These are phyloP conservation scores for Trichoderma endophyticum DNA, from an alignment of 2,329 filamentous ascomycete genomes.

Conservation along the genomic window DNA sequence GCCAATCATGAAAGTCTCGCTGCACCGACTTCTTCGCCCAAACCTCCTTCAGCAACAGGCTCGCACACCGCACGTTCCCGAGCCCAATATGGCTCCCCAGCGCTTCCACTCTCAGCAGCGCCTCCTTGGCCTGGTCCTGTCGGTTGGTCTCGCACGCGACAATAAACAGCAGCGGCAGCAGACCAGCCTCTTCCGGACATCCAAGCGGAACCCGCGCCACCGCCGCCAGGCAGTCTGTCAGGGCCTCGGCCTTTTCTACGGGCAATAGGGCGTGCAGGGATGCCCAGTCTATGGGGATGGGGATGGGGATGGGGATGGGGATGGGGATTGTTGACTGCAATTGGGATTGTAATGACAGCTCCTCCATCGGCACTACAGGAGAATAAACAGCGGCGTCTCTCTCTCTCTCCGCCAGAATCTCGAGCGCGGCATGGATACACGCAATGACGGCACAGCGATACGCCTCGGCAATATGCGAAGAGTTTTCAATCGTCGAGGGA, in stretches of 20 bases:
- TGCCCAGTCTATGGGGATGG: neutral
- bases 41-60: slow-evolving; percentile 1
- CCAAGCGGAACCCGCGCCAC: slow-evolving; percentile 7
- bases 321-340: neutral
- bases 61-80: slow-evolving; percentile 1
- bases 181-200: slow-evolving; percentile 9
- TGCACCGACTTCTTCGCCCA: neutral
- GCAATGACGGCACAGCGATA: slow-evolving; percentile 11
- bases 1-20: neutral
- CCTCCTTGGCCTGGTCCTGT: neutral
- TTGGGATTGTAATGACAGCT: neutral
- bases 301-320: too few relatives aligned
- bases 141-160: neutral
- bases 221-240: slow-evolving; percentile 6
- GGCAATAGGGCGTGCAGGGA: slow-evolving; percentile 10
- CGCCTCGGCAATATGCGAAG: neutral
- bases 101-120: neutral
- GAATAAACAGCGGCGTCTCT: neutral
- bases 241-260: neutral
- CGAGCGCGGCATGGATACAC: slow-evolving; percentile 5
- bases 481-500: slow-evolving; percentile 7
- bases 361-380: neutral
- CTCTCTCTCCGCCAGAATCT: neutral
- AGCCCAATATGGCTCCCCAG: slow-evolving; percentile 12
- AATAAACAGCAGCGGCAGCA: slow-evolving; percentile 12